Conservation (phyloP, 2,329 filamentous ascomycete genomes). For the Basipetospora chlamydospora region DNA sequence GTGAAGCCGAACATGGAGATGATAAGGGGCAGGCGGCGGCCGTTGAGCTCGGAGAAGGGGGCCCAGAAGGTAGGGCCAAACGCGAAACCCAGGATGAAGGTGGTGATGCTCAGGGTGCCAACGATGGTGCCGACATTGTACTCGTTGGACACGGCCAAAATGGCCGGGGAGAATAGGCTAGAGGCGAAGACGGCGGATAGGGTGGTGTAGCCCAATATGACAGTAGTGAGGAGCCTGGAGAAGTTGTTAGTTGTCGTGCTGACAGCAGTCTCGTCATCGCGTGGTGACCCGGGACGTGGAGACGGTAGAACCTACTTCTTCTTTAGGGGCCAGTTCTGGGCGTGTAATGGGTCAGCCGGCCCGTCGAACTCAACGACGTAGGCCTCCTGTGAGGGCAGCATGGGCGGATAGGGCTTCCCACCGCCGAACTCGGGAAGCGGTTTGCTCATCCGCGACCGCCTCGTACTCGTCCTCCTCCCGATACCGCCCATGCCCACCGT, state of each 20-base stretch:
- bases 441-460: conserved; percentile 35
- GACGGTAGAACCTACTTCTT: conserved; percentile 51
- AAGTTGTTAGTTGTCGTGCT: conserved; percentile 14
- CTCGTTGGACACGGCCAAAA: conserved; percentile 34
- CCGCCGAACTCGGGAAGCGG: conserved; percentile 56
- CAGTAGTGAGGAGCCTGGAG: conserved; percentile 42
- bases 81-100: conserved; percentile 60
- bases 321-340: conserved; percentile 70
- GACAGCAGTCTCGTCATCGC: neutral
- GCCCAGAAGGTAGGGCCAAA: conserved; percentile 60
- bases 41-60: conserved; percentile 57
- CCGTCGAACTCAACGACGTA: conserved; percentile 81
- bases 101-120: conserved; percentile 48
- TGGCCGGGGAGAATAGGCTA: conserved; percentile 62
- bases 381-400: conserved; percentile 53
- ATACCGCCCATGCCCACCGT: conserved; percentile 48
- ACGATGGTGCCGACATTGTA: conserved; percentile 50
- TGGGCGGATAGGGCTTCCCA: conserved; percentile 61
- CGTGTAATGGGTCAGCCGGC: conserved; percentile 67
- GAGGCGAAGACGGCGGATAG: conserved; percentile 57
- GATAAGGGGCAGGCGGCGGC: conserved; percentile 47
- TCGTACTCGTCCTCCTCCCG: conserved; percentile 14
- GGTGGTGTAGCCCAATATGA: conserved; percentile 60
- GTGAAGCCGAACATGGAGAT: conserved; percentile 55
- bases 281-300: too few relatives aligned